Evolutionary conservation across 208 protist species (phyloP), one percentile per base, ranked within the genome.

Genomic region (Porcisia hertigi): DNA sequence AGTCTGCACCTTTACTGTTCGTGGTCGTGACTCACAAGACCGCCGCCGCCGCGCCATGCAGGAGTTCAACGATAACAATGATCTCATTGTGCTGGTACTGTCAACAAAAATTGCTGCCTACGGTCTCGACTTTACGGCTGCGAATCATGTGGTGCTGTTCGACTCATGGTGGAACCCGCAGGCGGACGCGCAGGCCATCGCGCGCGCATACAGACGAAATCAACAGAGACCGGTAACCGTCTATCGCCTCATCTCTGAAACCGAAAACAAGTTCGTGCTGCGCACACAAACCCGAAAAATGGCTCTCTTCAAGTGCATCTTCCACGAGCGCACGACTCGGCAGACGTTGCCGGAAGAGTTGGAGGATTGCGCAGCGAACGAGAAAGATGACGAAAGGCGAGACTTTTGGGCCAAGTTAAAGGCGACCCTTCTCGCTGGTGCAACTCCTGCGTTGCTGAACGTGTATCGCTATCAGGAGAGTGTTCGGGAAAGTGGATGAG

Each of bases 111-210:
- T 99, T 53, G 98, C 97, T 25, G 98, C 99, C 9, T 93, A 99
- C 20, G 99, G 99, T 36, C 98, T 99, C 58, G 99, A 99, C 80
- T 94, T 99, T 47, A 97, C 96, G 1, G 98, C 95, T 2, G 99
- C 99, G 18, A 99, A 99, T 81, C 99, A 98, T 25, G 98, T 99
- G 8, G 92, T 99, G 45, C 93, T 99, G 41, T 99, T 98, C 83
- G 99, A 99, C 77, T 95, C 88, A n/a, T 99, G 98, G 92, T 99
- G 98, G 98, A 99, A 99, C 79, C 98, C 98, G 18, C 98, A 99
- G 80, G 98, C 98, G 57, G 99, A 99, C 76, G 82, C 99, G 6
- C 98, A 99, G 81, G 98, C 97, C 41, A 86, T 96, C 76, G 96
- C 96, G 71, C 89, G 99, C 45, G 96, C 96, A 2, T 99, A 99